These are phyloP conservation scores for Solanum boliviense DNA, from an alignment of 257 asterid species.

Conservation along the genomic window DNA sequence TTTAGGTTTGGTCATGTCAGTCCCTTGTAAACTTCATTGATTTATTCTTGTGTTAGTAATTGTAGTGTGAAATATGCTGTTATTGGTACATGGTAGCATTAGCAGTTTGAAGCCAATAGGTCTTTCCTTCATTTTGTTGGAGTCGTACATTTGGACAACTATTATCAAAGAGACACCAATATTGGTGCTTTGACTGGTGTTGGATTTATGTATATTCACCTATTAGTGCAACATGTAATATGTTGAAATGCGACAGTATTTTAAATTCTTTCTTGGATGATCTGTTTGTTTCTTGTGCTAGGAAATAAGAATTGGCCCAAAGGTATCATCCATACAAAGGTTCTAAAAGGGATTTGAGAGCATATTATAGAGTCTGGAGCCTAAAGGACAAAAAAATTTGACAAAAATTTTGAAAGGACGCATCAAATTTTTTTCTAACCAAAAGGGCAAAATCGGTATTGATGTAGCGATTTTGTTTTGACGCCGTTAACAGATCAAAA, in stretches of 20 bases:
- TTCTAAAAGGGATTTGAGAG: no score
- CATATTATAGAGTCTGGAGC: no score
- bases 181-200: not conserved
- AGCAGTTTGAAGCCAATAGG: not conserved
- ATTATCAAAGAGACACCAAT: not conserved
- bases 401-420: no score
- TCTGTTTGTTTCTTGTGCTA: not conserved
- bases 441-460: no score
- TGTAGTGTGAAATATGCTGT: constrained; percentile 33
- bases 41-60: constrained; percentile 60
- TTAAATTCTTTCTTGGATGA: not conserved
- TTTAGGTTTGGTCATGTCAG: constrained; percentile 17
- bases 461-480: no score
- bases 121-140: not conserved
- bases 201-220: not conserved
- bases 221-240: not conserved
- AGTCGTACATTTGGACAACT: not conserved
- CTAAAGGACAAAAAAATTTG: no score
- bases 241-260: not conserved
- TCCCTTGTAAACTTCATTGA: constrained; percentile 20
- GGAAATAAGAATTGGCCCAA: not conserved
- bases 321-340: not conserved
- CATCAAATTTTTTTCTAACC: no score
- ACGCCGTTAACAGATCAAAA: no score
- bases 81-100: constrained; percentile 3